A percentile compares a stretch with the other conserved stretches of the same genome.
Conservation (phyloP, 1,284 basidiomycete genomes). For the Ustilago esculenta region DNA sequence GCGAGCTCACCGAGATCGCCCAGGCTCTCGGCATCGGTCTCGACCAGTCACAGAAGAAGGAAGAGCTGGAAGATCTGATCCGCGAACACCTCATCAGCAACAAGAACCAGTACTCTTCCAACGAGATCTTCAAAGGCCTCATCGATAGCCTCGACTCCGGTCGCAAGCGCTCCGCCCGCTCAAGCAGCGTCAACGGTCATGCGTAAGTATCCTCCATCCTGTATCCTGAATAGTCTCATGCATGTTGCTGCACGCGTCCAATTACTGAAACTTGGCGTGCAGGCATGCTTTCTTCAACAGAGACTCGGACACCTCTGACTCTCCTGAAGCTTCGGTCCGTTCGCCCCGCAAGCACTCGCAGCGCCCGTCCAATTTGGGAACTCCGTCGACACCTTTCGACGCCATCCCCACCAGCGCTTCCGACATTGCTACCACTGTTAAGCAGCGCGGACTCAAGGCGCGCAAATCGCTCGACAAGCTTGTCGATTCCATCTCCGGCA, state of each 20-base stretch:
- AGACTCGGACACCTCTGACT: slow-evolving; percentile 55
- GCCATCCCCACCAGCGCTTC: slow-evolving; percentile 27
- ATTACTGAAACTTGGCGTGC: too few species aligned
- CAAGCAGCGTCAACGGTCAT: slow-evolving; percentile 48
- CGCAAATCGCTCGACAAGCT: slow-evolving; percentile 54
- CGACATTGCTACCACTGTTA: slow-evolving; percentile 24
- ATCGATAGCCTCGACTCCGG: slow-evolving; percentile 54
- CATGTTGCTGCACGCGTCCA: too few species aligned
- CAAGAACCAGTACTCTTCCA: slow-evolving; percentile 36
- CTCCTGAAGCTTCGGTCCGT: slow-evolving; percentile 41
- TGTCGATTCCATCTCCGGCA: slow-evolving; percentile 40
- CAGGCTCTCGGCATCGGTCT: slow-evolving; percentile 46
- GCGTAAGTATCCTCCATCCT: slow-evolving; percentile 11
- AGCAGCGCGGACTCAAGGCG: slow-evolving; percentile 47
- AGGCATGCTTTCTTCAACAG: slow-evolving; percentile 6
- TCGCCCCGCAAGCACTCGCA: slow-evolving; percentile 61
- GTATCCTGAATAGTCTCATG: too few species aligned
- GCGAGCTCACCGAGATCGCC: slow-evolving; percentile 56
- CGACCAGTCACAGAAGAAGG: slow-evolving; percentile 43
- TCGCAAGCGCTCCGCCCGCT: slow-evolving; percentile 36
- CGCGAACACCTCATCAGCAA: slow-evolving; percentile 46
- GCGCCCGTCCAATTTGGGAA: slow-evolving; percentile 34
- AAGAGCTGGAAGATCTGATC: slow-evolving; percentile 55
- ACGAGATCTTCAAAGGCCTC: slow-evolving; percentile 49
- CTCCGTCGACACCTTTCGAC: slow-evolving; percentile 34